Conservation (phyloP, 1,139 yeast genomes). For the Saccharomyces hybrid region DNA sequence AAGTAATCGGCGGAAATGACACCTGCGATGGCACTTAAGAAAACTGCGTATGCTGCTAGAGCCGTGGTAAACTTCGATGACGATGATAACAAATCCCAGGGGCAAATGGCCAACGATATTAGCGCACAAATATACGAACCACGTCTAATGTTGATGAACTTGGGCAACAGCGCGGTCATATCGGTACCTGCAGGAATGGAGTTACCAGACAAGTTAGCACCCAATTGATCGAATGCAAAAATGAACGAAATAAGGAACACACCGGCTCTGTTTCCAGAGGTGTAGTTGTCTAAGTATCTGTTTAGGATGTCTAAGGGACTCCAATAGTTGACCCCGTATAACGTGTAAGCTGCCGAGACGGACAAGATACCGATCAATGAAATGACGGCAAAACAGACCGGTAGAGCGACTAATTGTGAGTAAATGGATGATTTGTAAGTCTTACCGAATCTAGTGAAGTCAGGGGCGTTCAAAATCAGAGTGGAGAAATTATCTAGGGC, state of each 20-base stretch:
- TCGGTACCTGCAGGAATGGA: slow-evolving; percentile 87
- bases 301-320: slow-evolving; percentile 72
- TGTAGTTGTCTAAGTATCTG: slow-evolving; percentile 51
- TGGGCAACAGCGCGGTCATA: slow-evolving; percentile 73
- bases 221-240: slow-evolving; percentile 77
- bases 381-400: slow-evolving; percentile 68
- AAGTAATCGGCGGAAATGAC: slow-evolving; percentile 72
- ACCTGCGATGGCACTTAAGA: slow-evolving; percentile 80
- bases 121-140: slow-evolving; percentile 75
- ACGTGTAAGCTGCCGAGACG: slow-evolving; percentile 64
- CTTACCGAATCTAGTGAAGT: slow-evolving; percentile 76
- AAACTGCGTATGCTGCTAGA: slow-evolving; percentile 76
- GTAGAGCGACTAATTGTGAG: slow-evolving; percentile 59
- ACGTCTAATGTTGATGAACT: slow-evolving; percentile 73
- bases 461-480: slow-evolving; percentile 82
- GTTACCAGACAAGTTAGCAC: slow-evolving; percentile 83
- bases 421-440: slow-evolving; percentile 42
- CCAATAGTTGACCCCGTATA: slow-evolving; percentile 73
- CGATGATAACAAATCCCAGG: slow-evolving; percentile 76
- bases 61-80: slow-evolving; percentile 78
- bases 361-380: slow-evolving; percentile 80
- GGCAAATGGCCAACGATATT: slow-evolving; percentile 70
- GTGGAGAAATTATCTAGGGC: slow-evolving; percentile 81
- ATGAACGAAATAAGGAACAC: slow-evolving; percentile 71
- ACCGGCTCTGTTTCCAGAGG: slow-evolving; percentile 75